phyloP scores from a whole-genome alignment of 1,139 yeast species.

The Meyerozyma carpophila region DNA sequence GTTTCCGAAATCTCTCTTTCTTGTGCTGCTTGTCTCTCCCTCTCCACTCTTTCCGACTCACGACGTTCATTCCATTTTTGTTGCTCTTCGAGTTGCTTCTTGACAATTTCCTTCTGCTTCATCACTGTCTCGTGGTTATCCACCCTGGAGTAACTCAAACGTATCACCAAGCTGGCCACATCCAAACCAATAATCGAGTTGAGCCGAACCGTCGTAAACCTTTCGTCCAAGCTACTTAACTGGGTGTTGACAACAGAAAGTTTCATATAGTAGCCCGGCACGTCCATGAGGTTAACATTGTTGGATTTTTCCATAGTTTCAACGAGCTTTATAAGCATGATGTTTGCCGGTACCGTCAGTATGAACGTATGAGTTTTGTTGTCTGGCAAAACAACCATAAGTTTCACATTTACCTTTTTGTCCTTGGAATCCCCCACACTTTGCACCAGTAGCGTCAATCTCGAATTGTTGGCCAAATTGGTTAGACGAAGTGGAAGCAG shows the following conservation, averaged over 20 bases:
- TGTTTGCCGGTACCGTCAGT: slow-evolving; percentile 7
- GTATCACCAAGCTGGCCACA: slow-evolving; percentile 13
- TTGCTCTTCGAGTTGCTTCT: slow-evolving; percentile 16
- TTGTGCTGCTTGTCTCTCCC: neutral
- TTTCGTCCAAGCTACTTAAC: neutral
- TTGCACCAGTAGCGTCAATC: slow-evolving; percentile 19
- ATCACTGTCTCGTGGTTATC: slow-evolving; percentile 3
- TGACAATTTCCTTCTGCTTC: slow-evolving; percentile 18
- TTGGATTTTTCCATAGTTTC: slow-evolving; percentile 7
- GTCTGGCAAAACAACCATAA: slow-evolving; percentile 14
- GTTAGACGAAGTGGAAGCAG: slow-evolving; percentile 31
- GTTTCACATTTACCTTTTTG: slow-evolving; percentile 20
- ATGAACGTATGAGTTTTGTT: slow-evolving; percentile 8
- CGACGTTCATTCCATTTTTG: slow-evolving; percentile 7
- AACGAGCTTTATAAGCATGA: slow-evolving; percentile 9
- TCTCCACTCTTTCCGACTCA: slow-evolving; percentile 6
- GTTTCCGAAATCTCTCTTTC: slow-evolving; percentile 1
- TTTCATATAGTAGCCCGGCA: slow-evolving; percentile 5
- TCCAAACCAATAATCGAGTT: slow-evolving; percentile 11
- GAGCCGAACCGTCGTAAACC: neutral
- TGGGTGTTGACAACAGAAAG: slow-evolving; percentile 3
- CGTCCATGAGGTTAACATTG: slow-evolving; percentile 1
- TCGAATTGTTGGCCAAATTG: slow-evolving; percentile 27
- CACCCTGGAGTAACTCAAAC: slow-evolving; percentile 14
- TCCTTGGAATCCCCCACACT: slow-evolving; percentile 6